Base-by-base conservation (phyloP, 176 grass and related monocot species). In the Musa acuminata region DNA sequence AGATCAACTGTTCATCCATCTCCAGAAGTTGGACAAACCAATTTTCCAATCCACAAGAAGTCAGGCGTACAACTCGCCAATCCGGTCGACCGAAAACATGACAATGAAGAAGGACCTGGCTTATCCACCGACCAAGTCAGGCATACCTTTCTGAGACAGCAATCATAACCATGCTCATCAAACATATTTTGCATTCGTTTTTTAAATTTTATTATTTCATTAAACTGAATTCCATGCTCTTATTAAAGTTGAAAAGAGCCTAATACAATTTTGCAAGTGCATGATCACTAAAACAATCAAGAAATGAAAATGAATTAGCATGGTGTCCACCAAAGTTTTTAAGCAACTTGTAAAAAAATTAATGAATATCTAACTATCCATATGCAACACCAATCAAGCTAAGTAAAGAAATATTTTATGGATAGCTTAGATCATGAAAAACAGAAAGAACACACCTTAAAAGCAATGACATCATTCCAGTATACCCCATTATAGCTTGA, bases 401-500 rank as follows among this genome's bases (percentile, higher is more conserved):
- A 8, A 21, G 13, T 1, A 27, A 29, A 66, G 23, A 21, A 66
- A 66, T 27, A 27, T 66, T 25, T 27, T 21, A 66, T 66, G 21
- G 8, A 66, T 13, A 66, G 64, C 64, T 7, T 27, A 58, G 16
- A 58, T 13, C 21, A 2, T 27, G 8, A 27, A 66, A 48, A 55
- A 71, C 20, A 65, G 72, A 14, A n/a, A 26, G 72, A 27, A 25
- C 23, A 13, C 13, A 99, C 95, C 88, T 94, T 71, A 94, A 73
- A 77, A 99, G 83, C 65, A 99, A 73, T 54, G 95, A 88, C 88
- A 94, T 89, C 51, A 93, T 53, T 48, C 95, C 91, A 82, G 86
- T 99, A 74, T 94, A 94, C 77, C 95, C 95, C 51, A 99, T 84
- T 55, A 91, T 19, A 49, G 92, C 84, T 89, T 99, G 95, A 88